These are phyloP conservation scores for Daucus carota DNA, from an alignment of 129 eudicot species.

Conservation along the genomic window DH1_v3.0 NC_030386.2:27517001-27517500, in stretches of 20 bases:
- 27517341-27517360: slow-evolving; percentile 10
- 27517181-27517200: slow-evolving; percentile 59
- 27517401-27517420: slow-evolving; percentile 90
- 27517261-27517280: slow-evolving; percentile 69
- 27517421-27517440: slow-evolving; percentile 74
- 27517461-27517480: slow-evolving; percentile 9
- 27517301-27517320: slow-evolving; percentile 88
- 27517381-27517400: slow-evolving; percentile 25
- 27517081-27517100: background rate
- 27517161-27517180: slow-evolving; percentile 98
- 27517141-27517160: slow-evolving; percentile 23
- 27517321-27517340: slow-evolving; percentile 2
- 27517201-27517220: slow-evolving; percentile 87
- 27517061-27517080: background rate
- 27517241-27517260: slow-evolving; percentile 72
- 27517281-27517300: slow-evolving; percentile 79
- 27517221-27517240: slow-evolving; percentile 88
- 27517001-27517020: background rate
- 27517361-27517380: slow-evolving; percentile 9
- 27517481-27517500: background rate
- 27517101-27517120: slow-evolving; percentile 11
- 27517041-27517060: background rate
- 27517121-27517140: slow-evolving; percentile 17
- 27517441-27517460: slow-evolving; percentile 68
- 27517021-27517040: background rate